Evolutionary conservation across 2,329 filamentous ascomycete genomes (phyloP), one percentile per base, ranked within the genome.

Genomic region (Colletotrichum magnum): DNA sequence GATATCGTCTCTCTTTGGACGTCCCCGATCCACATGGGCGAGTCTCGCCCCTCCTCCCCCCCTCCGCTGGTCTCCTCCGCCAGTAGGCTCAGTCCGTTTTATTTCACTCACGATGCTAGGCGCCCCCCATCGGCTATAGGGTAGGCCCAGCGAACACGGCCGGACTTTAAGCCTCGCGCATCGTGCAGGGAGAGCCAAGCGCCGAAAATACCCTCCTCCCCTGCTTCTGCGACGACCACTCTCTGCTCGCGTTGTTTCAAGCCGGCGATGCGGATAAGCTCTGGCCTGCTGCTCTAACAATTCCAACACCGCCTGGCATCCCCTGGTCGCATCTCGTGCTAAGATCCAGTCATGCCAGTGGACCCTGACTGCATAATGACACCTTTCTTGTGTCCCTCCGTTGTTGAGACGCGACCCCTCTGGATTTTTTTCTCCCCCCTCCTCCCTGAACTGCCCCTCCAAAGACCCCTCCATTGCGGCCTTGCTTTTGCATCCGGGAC

Each of bases 281-380:
- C 67, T 69, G 54, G 61, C 53, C 47, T 50, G 15, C 24, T 53
- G 13, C 24, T 53, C n/a, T 26, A 21, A 18, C 43, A 36, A 5
- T 12, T 53, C n/a, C 18, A 21, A 18, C 43, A 36, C 51, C 66
- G 53, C 61, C 61, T 66, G 50, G 66, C 58, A 26, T 36, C 54
- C 61, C 65, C 61, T 52, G 51, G 67, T 52, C 47, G 51, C 52
- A 51, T 53, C 45, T 56, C 57, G 57, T 48, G 57, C 50, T 54
- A 56, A 57, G 67, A 51, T 58, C 57, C 67, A 67, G 62, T 66
- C 62, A 52, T 69, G 51, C 52, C 51, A 57, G 67, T 69, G 67
- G 67, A 69, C 62, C 67, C 67, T 69, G 56, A 67, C 39, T 61
- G 63, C 63, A 67, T 69, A 21, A 67, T 53, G 63, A 60, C 67